Percentiles rank a stretch among this genome's conserved stretches.
phyloP scores from a whole-genome alignment of 1,284 basidiomycete species.

The Ustilago esculenta region DNA sequence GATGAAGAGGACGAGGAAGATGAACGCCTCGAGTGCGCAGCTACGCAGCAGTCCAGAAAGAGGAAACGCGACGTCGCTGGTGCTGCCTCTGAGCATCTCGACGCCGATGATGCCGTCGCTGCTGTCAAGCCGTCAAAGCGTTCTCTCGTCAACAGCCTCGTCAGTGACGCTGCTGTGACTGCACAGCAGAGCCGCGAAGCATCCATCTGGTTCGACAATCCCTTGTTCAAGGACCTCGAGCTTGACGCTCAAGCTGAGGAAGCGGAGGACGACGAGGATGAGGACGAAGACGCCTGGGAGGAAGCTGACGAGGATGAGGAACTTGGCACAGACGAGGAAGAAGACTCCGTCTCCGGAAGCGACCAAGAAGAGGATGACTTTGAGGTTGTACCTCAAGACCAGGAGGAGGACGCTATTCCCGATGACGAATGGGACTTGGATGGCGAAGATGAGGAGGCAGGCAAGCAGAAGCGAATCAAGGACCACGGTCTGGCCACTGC shows the following conservation, averaged over 20 bases:
- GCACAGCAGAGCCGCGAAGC: slow-evolving; percentile 70
- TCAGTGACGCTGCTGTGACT: slow-evolving; percentile 40
- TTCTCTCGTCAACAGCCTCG: slow-evolving; percentile 41
- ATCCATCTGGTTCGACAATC: slow-evolving; percentile 93
- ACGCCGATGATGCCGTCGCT: slow-evolving; percentile 8
- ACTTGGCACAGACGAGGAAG: slow-evolving; percentile 58
- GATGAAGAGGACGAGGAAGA: slow-evolving; percentile 68
- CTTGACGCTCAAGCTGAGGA: slow-evolving; percentile 69
- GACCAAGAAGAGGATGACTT: slow-evolving; percentile 59
- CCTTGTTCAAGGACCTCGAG: slow-evolving; percentile 83
- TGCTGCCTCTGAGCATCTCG: slow-evolving; percentile 1
- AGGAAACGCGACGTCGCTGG: slow-evolving; percentile 31
- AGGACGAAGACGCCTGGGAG: slow-evolving; percentile 61
- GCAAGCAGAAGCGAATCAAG: slow-evolving; percentile 77
- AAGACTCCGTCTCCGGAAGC: slow-evolving; percentile 9
- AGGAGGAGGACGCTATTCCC: slow-evolving; percentile 78
- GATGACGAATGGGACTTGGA: slow-evolving; percentile 83
- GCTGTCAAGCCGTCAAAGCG: slow-evolving; percentile 42
- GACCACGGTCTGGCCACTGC: slow-evolving; percentile 87
- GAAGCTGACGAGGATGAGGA: slow-evolving; percentile 66
- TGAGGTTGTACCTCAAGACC: slow-evolving; percentile 58
- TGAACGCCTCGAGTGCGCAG: slow-evolving; percentile 58
- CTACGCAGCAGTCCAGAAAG: slow-evolving; percentile 60
- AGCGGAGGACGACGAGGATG: slow-evolving; percentile 59
- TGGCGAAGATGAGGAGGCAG: slow-evolving; percentile 77